Percentiles rank a stretch among this genome's conserved stretches.
phyloP scores from a whole-genome alignment of 371 early-diverging fungal genomes.

The Fennellomyces sp. region DNA sequence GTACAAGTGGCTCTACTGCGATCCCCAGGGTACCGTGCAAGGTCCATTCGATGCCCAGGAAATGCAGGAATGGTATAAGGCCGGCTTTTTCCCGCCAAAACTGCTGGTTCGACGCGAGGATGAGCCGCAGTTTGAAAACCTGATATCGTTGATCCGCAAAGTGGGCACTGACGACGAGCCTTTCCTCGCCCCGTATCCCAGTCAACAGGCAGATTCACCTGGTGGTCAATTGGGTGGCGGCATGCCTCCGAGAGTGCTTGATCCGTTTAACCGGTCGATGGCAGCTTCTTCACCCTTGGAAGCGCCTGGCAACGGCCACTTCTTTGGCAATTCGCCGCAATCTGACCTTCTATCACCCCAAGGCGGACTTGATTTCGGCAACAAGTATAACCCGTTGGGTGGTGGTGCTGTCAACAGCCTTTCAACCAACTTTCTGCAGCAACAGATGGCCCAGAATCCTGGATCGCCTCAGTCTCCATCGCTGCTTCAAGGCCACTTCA shows the following conservation, averaged over 20 bases:
- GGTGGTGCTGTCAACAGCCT: conserved; percentile 14
- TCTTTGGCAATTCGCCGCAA: conserved; percentile 13
- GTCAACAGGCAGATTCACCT: conserved; percentile 14
- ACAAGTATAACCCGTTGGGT: conserved; percentile 40
- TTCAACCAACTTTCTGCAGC: conserved; percentile 22
- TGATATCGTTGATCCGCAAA: conserved; percentile 62
- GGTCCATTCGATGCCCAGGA: conserved; percentile 81
- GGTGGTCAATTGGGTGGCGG: conserved; percentile 10
- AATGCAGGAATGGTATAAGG: conserved; percentile 89
- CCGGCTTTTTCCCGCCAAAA: conserved; percentile 76
- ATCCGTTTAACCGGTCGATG: conserved; percentile 27
- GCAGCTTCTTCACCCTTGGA: conserved; percentile 20
- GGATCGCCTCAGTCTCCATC: conserved; percentile 30
- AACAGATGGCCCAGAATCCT: conserved; percentile 17
- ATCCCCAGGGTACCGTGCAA: conserved; percentile 78
- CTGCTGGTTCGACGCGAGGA: conserved; percentile 77
- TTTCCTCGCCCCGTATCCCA: conserved; percentile 53
- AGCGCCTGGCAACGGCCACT: conserved; percentile 15
- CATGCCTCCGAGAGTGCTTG: conserved; percentile 16
- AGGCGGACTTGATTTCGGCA: conserved; percentile 15
- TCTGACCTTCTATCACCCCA: conserved; percentile 14
- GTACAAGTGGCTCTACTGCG: conserved; percentile 75
- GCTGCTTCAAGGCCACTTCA: conserved; percentile 18
- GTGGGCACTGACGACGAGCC: conserved; percentile 68
- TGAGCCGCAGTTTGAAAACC: conserved; percentile 68